A percentile compares a stretch with the other conserved stretches of the same genome.
phyloP scores from a whole-genome alignment of 176 grass and related monocot genomes.

The Juncus inflexus region DNA sequence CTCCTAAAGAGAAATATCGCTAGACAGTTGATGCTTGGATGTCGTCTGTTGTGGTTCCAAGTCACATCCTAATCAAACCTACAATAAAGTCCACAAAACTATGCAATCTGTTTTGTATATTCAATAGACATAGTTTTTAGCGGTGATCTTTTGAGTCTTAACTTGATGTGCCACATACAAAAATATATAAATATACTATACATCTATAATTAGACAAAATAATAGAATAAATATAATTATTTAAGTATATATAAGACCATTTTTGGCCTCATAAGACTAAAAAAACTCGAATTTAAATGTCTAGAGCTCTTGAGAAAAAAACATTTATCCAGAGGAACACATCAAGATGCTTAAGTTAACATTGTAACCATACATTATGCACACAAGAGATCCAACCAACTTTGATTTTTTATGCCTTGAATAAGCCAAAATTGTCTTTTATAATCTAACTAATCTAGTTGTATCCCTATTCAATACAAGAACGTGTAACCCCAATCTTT shows the following conservation, averaged over 20 bases:
- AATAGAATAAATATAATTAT: no score
- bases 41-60: not conserved
- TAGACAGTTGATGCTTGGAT: no score
- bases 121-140: not conserved
- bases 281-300: no score
- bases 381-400: slow-evolving; percentile 1
- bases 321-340: no score
- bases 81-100: slow-evolving; percentile 16
- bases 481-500: slow-evolving; percentile 24
- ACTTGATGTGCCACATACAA: no score
- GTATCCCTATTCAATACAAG: not conserved
- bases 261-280: no score
- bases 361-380: not conserved
- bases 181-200: no score
- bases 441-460: not conserved
- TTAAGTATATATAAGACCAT: no score
- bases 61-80: slow-evolving; percentile 14
- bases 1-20: no score
- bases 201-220: no score
- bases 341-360: no score
- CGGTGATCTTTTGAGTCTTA: slow-evolving; percentile 5
- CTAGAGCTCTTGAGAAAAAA: no score
- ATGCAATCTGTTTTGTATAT: slow-evolving; percentile 12
- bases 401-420: not conserved
- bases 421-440: slow-evolving; percentile 3